Evolutionary conservation across 176 grass and related monocot species (phyloP).

Genomic region (Eragrostis nindensis): DNA sequence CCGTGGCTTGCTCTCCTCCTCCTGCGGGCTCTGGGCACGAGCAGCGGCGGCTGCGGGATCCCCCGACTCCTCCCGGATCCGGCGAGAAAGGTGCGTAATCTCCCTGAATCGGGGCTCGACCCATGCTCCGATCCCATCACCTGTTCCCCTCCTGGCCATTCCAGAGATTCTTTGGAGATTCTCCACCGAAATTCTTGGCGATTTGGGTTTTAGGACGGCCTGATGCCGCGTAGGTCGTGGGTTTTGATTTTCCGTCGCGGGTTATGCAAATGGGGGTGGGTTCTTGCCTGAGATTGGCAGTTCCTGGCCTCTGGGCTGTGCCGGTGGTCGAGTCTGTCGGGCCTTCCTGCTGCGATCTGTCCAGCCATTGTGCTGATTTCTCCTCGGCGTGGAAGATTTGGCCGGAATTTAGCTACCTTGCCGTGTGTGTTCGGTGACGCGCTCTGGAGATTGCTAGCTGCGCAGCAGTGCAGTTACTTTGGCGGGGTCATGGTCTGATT

Average conservation of each 20-base stretch:
- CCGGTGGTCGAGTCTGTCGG: neutral
- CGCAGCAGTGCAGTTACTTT: neutral
- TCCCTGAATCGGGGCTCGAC: neutral
- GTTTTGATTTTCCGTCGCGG: neutral
- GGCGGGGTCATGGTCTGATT: neutral
- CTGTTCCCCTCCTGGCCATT: neutral
- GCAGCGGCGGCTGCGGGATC: conserved; percentile 18
- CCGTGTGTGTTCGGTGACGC: neutral
- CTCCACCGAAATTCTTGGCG: neutral
- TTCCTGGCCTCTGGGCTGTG: neutral
- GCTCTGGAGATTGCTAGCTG: neutral
- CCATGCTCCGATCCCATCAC: neutral
- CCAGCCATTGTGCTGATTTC: neutral
- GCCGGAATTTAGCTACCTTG: neutral
- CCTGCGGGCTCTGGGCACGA: conserved; percentile 33
- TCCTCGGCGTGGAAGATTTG: neutral
- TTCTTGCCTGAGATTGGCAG: neutral
- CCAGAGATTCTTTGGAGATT: neutral
- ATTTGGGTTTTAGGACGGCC: neutral
- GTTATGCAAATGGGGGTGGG: neutral
- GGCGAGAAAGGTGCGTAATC: conserved; percentile 19
- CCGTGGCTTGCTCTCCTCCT: neutral
- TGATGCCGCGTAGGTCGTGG: neutral
- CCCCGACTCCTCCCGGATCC: conserved; percentile 22
- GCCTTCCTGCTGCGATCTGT: conserved; percentile 4